These are phyloP conservation scores for Grosmannia huntii DNA, from an alignment of 2,329 filamentous ascomycete species.

Conservation along the genomic window DNA sequence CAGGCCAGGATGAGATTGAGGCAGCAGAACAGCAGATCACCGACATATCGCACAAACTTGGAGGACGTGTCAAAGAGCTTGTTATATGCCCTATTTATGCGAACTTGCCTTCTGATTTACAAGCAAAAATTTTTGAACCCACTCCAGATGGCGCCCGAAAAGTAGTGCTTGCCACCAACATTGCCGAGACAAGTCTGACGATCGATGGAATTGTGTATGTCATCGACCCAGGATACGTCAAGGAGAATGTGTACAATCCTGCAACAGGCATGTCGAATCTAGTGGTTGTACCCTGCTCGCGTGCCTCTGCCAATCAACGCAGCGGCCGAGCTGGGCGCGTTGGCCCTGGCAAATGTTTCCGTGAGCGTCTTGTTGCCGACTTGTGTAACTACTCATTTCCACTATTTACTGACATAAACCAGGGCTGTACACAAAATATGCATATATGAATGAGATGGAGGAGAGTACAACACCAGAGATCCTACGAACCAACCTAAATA, in stretches of 20 bases:
- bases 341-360: slow-evolving; percentile 83
- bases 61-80: slow-evolving; percentile 71
- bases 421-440: slow-evolving; percentile 75
- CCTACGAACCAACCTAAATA: slow-evolving; percentile 75
- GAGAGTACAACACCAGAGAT: slow-evolving; percentile 90
- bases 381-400: neutral
- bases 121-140: slow-evolving; percentile 88
- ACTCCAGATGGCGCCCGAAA: slow-evolving; percentile 78
- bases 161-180: slow-evolving; percentile 90
- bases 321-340: slow-evolving; percentile 88
- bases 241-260: slow-evolving; percentile 89
- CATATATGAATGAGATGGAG: slow-evolving; percentile 89
- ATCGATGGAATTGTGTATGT: slow-evolving; percentile 96
- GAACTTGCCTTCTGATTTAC: slow-evolving; percentile 79
- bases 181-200: slow-evolving; percentile 89
- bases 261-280: slow-evolving; percentile 86
- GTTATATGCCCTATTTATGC: slow-evolving; percentile 91
- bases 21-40: slow-evolving; percentile 71
- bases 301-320: slow-evolving; percentile 85
- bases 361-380: slow-evolving; percentile 20
- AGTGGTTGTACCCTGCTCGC: slow-evolving; percentile 79
- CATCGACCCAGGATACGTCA: slow-evolving; percentile 89
- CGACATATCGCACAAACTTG: slow-evolving; percentile 78
- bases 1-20: slow-evolving; percentile 93
- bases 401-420: neutral